Base-by-base conservation (phyloP, 306 rosid genomes). In the Parietaria judaica region DNA sequence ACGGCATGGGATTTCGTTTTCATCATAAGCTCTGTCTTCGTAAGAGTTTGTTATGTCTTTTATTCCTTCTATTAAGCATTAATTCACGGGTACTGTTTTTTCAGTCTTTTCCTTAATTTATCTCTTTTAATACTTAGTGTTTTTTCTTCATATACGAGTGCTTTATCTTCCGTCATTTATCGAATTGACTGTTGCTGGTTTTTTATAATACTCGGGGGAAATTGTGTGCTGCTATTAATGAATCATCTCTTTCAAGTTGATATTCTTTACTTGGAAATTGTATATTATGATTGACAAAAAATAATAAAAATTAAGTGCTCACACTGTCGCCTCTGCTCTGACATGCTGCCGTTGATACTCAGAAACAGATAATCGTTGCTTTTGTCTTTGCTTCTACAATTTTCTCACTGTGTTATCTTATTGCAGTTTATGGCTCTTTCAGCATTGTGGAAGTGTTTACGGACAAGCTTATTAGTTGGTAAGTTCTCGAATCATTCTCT, bases 341-440 rank as follows among this genome's bases (percentile, higher is more conserved):
- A 23, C n/a, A 47, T 36, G 14, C 6, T 57, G n/a, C 12, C 13
- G 47, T 57, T 13, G 34, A 31, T 34, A 35, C 48, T 13, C 15
- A n/a, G 43, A 57, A 57, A 17, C 61, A 57, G 0, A 47, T 14
- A 12, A 57, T 37, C 7, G 1, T 57, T 14, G 17, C 9, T 56
- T 56, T 10, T 36, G 16, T 8, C 61, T 63, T 54, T 17, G 59
- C 70, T 56, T 14, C 60, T 58, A 55, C 36, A 14, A n/a, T 61
- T 49, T 55, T 11, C 55, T 51, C 31, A 54, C 69, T 60, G 52
- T 52, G 17, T 43, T 10, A 8, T 43, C 57, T 55, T 9, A 54
- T 54, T 83, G 74, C 88, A 91, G 98, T 87, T 70, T 91, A 73
- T 52, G 98, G 98, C 61, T 91, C 96, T 58, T 91, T 91, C 83